phyloP scores from a whole-genome alignment of 2,329 filamentous ascomycete species.

The Penicillium sclerotigenum region DNA sequence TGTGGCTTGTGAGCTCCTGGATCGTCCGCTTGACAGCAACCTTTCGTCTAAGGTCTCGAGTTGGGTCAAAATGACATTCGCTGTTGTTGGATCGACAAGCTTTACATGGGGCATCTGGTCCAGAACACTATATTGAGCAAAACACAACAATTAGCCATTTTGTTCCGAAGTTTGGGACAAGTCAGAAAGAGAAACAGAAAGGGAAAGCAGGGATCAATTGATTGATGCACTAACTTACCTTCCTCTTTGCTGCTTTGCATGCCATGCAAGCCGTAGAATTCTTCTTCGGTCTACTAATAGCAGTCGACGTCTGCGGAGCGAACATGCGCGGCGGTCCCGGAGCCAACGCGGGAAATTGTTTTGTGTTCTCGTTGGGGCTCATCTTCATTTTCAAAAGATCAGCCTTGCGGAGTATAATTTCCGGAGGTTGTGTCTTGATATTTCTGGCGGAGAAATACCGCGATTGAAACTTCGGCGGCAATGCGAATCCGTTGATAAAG shows the following conservation, averaged over 20 bases:
- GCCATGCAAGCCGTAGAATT: conserved; percentile 37
- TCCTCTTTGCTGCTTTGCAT: conserved; percentile 39
- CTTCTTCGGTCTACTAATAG: conserved; percentile 33
- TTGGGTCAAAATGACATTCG: conserved; percentile 37
- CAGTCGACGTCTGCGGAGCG: conserved; percentile 16
- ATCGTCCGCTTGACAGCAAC: conserved; percentile 36
- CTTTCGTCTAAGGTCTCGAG: conserved; percentile 37
- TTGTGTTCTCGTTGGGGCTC: conserved; percentile 19
- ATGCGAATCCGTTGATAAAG: neutral
- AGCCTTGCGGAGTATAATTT: neutral
- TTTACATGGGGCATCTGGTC: conserved; percentile 35
- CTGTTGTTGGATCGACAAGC: conserved; percentile 31
- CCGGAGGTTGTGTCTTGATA: neutral
- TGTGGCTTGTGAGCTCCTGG: conserved; percentile 36
- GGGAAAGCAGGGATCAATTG: neutral
- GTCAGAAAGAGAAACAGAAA: neutral
- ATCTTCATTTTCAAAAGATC: conserved; percentile 6
- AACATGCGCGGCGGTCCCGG: conserved; percentile 25
- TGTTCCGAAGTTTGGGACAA: neutral
- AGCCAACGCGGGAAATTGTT: conserved; percentile 29
- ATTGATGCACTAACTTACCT: conserved; percentile 19
- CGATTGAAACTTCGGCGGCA: neutral
- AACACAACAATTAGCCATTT: conserved; percentile 1
- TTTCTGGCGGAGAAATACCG: neutral
- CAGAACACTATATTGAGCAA: conserved; percentile 33